Conservation (phyloP, 257 asterid genomes). For the Capsicum chinense region DNA sequence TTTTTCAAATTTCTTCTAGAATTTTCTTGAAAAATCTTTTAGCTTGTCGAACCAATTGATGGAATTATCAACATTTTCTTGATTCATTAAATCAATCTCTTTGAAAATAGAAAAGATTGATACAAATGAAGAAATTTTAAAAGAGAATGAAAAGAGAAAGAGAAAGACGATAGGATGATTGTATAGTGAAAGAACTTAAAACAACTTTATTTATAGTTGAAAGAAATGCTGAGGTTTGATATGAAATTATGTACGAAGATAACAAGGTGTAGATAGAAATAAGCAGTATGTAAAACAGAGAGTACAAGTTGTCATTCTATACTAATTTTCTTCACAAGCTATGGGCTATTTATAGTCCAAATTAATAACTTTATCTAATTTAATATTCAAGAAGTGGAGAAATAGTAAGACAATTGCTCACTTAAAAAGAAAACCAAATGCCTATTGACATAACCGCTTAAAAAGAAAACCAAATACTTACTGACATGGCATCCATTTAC, state of each 20-base stretch:
- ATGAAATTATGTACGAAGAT: not conserved
- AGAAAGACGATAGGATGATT: not conserved
- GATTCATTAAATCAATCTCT: slow-evolving; percentile 41
- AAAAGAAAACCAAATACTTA: too few relatives aligned
- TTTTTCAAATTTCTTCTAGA: slow-evolving; percentile 32
- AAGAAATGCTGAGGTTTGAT: not conserved
- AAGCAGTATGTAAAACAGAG: too few relatives aligned
- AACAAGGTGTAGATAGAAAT: too few relatives aligned
- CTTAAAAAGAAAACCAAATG: too few relatives aligned
- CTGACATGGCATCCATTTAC: too few relatives aligned
- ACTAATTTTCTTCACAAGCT: too few relatives aligned
- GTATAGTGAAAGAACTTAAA: not conserved
- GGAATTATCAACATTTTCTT: slow-evolving; percentile 26
- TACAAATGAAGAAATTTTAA: not conserved
- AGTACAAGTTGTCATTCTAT: too few relatives aligned
- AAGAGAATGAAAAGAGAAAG: not conserved
- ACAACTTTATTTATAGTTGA: not conserved
- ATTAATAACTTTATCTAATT: too few relatives aligned
- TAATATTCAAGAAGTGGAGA: too few relatives aligned
- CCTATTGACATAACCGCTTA: too few relatives aligned
- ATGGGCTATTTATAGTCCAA: too few relatives aligned
- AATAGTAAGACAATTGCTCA: too few relatives aligned
- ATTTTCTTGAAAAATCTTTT: slow-evolving; percentile 31
- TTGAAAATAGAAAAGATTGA: not conserved
- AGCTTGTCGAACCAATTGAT: slow-evolving; percentile 17